phyloP scores from a whole-genome alignment of 2,329 filamentous ascomycete genomes.

The Arthrobotrys pseudoclavata region DNA sequence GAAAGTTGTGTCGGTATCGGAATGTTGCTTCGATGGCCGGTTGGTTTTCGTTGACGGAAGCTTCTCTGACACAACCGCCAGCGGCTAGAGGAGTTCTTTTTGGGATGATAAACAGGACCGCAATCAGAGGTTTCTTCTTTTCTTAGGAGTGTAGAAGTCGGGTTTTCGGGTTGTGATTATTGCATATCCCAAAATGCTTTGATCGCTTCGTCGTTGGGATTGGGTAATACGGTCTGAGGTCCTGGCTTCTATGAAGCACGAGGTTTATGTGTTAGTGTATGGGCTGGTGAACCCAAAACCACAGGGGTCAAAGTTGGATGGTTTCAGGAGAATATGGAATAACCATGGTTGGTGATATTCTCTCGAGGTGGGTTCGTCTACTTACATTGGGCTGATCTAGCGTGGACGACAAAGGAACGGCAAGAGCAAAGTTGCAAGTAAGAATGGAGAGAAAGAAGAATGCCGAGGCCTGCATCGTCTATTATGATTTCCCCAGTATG shows the following conservation, averaged over 20 bases:
- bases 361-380: background rate
- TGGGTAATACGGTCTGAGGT: background rate
- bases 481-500: constrained; percentile 3
- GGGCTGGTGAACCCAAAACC: background rate
- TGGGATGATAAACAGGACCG: background rate
- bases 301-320: background rate
- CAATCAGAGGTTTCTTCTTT: too few species aligned
- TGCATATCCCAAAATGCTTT: constrained; percentile 8
- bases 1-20: background rate
- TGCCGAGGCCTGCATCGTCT: constrained; percentile 19
- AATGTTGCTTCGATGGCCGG: background rate
- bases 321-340: background rate
- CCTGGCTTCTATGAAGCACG: background rate
- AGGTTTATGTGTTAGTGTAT: background rate
- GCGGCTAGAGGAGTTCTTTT: constrained; percentile 1
- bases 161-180: background rate
- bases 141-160: background rate
- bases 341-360: background rate
- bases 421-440: constrained; percentile 13
- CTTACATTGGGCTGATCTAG: background rate
- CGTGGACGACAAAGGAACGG: background rate
- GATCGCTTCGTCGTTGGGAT: constrained; percentile 7
- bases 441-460: constrained; percentile 7
- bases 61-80: background rate
- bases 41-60: background rate